These are phyloP conservation scores for Centella asiatica DNA, from an alignment of 129 eudicot genomes.

Conservation along the genomic window DNA sequence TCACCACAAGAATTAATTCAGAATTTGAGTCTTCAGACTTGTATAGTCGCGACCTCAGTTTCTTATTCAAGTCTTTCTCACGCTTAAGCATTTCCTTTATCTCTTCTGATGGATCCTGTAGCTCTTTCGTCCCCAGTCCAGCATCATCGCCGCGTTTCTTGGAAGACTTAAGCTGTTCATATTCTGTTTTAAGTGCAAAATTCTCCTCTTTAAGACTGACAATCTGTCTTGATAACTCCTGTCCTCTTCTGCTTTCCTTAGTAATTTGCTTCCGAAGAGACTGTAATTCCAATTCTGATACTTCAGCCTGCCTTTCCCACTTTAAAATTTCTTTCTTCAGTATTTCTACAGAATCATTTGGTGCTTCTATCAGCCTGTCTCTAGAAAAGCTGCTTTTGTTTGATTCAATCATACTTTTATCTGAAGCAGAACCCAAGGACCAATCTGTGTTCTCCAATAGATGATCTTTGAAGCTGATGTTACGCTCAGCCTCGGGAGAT, in stretches of 20 bases:
- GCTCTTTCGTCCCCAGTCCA: slow-evolving; percentile 16
- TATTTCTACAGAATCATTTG: slow-evolving; percentile 26
- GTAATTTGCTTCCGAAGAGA: slow-evolving; percentile 72
- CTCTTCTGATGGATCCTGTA: slow-evolving; percentile 23
- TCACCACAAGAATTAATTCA: slow-evolving; percentile 48
- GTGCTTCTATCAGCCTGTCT: slow-evolving; percentile 27
- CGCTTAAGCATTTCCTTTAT: slow-evolving; percentile 36
- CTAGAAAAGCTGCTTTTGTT: slow-evolving; percentile 25
- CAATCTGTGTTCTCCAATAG: slow-evolving; percentile 35
- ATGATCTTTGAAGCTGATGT: slow-evolving; percentile 15
- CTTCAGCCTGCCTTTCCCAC: slow-evolving; percentile 65
- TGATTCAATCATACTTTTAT: slow-evolving; percentile 32
- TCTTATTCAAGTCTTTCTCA: slow-evolving; percentile 38
- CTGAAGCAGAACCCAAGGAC: slow-evolving; percentile 57
- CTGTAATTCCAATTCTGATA: slow-evolving; percentile 67
- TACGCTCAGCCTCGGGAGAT: slow-evolving; percentile 20
- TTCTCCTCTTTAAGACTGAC: slow-evolving; percentile 45
- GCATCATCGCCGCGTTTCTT: slow-evolving; percentile 12
- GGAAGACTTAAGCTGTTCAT: slow-evolving; percentile 34
- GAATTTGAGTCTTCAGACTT: slow-evolving; percentile 68
- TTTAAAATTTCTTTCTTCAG: slow-evolving; percentile 36
- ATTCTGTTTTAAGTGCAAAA: slow-evolving; percentile 45
- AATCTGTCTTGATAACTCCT: slow-evolving; percentile 41
- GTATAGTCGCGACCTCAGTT: slow-evolving; percentile 33
- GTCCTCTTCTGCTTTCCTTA: slow-evolving; percentile 70